Percentiles rank a stretch among this genome's conserved stretches.
Conservation (phyloP, 2,329 filamentous ascomycete species). For the Boeremia lycopersici region DNA sequence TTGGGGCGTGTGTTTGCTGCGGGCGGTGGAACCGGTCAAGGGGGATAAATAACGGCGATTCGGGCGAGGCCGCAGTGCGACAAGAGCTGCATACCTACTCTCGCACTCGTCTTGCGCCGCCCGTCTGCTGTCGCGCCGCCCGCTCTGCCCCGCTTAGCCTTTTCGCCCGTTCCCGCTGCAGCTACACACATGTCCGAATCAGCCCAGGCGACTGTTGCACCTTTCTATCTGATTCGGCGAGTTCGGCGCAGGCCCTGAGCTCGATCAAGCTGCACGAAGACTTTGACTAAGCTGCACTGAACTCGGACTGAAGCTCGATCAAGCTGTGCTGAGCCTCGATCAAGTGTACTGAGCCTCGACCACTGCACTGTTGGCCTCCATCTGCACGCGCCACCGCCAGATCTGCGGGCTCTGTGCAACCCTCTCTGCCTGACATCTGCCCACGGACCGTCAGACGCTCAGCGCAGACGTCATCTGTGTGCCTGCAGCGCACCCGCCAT, state of each 20-base stretch:
- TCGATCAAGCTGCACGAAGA: too few species aligned
- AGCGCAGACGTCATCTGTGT: conserved; percentile 15
- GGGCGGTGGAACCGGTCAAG: conserved; percentile 4
- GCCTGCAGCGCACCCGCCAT: conserved; percentile 9
- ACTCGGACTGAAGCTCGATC: neutral
- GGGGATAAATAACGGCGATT: conserved; percentile 12
- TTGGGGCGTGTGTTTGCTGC: conserved; percentile 1
- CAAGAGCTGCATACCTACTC: conserved; percentile 10
- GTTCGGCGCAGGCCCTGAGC: conserved; percentile 38
- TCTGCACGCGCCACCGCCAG: too few species aligned
- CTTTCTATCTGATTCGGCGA: conserved; percentile 44
- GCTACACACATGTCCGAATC: conserved; percentile 39
- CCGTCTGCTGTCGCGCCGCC: conserved; percentile 18
- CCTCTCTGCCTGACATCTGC: conserved; percentile 11
- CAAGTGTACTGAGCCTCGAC: too few species aligned
- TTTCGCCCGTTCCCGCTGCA: conserved; percentile 8
- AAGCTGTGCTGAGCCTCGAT: neutral
- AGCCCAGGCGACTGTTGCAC: conserved; percentile 29
- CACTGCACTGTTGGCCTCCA: too few species aligned
- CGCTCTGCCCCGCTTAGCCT: conserved; percentile 5
- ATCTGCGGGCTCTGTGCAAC: conserved; percentile 12
- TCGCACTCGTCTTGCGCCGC: conserved; percentile 15
- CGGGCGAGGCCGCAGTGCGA: conserved; percentile 5
- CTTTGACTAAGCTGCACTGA: neutral
- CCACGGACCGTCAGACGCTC: conserved; percentile 8